phyloP scores from a whole-genome alignment of 73 alveolate genomes.

The Tetrahymena elliotti region DNA sequence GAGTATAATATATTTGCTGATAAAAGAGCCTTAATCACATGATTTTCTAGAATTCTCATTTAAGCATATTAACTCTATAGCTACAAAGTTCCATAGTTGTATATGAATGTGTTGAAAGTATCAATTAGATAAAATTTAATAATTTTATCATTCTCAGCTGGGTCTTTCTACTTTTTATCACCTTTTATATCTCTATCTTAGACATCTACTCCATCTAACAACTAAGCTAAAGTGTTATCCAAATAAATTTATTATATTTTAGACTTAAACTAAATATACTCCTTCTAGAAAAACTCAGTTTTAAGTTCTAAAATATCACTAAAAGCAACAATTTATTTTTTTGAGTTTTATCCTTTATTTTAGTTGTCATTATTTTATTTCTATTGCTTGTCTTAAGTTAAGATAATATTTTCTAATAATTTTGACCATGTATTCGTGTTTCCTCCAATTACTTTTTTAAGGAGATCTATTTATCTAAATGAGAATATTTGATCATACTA shows the following conservation, averaged over 20 bases:
- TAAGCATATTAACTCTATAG: neutral
- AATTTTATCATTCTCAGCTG: neutral
- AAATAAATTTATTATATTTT: neutral
- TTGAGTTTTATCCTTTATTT: neutral
- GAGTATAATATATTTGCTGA: neutral
- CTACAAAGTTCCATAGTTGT: neutral
- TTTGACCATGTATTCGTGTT: neutral
- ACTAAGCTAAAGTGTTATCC: neutral
- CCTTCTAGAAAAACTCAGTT: neutral
- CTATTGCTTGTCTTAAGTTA: neutral
- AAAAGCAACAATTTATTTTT: neutral
- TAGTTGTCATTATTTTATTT: neutral
- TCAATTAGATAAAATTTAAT: neutral
- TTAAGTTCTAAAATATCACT: neutral
- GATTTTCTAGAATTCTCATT: neutral
- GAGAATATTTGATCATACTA: slow-evolving; percentile 1
- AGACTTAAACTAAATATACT: neutral
- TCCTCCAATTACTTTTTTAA: neutral
- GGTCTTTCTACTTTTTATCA: neutral
- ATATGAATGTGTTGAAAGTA: neutral
- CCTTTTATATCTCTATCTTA: neutral
- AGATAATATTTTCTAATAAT: neutral
- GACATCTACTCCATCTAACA: neutral
- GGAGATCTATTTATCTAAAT: neutral
- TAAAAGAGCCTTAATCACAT: neutral